Evolutionary conservation across 441 rosid species (phyloP).

Genomic region (Populus tomentosa): DNA sequence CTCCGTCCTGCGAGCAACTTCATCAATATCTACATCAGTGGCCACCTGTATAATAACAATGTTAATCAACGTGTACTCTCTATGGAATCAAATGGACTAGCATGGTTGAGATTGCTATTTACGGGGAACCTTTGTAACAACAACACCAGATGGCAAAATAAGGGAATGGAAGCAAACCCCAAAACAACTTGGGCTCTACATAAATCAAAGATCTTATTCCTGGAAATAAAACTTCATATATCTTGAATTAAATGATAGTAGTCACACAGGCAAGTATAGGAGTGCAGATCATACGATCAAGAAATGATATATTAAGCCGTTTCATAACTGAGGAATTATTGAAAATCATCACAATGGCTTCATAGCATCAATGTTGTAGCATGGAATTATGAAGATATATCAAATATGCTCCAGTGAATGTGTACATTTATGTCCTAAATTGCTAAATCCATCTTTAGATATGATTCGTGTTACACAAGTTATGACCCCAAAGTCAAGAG

Average conservation of each 20-base stretch:
- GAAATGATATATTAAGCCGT: not conserved
- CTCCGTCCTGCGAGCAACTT: constrained; percentile 87
- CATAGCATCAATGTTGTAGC: not conserved
- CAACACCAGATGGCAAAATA: not conserved
- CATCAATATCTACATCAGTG: constrained; percentile 79
- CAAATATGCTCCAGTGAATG: not conserved
- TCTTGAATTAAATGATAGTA: not conserved
- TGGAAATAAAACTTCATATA: not conserved
- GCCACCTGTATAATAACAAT: constrained; percentile 51
- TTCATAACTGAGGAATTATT: not conserved
- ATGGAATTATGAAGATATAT: not conserved
- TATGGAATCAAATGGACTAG: not conserved
- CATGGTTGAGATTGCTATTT: not conserved
- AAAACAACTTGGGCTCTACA: not conserved
- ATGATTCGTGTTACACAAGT: not conserved
- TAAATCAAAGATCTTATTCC: too few relatives aligned
- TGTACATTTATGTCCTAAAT: too few relatives aligned
- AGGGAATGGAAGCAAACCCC: not conserved
- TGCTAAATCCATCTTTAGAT: not conserved
- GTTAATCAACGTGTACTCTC: not conserved
- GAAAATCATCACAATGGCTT: not conserved
- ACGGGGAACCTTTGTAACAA: not conserved
- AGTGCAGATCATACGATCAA: not conserved
- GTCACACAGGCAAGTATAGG: not conserved
- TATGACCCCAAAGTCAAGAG: not conserved